phyloP scores from a whole-genome alignment of 176 grass and related monocot species.

The Avena sativa region DNA sequence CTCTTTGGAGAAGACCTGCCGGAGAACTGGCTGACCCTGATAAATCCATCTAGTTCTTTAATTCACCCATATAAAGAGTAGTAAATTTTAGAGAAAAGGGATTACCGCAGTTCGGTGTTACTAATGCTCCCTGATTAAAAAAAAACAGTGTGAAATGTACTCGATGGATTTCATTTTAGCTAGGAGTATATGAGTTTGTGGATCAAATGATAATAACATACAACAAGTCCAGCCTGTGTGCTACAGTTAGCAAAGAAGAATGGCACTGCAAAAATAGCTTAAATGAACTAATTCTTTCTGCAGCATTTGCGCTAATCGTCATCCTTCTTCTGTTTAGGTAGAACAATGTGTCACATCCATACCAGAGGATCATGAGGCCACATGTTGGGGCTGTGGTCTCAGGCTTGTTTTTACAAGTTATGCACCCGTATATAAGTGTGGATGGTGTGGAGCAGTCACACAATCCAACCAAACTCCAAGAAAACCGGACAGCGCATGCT shows the following conservation, averaged over 20 bases:
- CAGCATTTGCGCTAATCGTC: slow-evolving; percentile 15
- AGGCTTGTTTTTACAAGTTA: slow-evolving; percentile 69
- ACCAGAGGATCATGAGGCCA: slow-evolving; percentile 73
- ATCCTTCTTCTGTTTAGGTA: slow-evolving; percentile 59
- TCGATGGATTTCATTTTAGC: not conserved
- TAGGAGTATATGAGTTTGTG: not conserved
- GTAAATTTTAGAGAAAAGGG: not conserved
- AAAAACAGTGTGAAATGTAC: not conserved
- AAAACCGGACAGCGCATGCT: slow-evolving; percentile 76
- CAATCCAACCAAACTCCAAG: slow-evolving; percentile 62
- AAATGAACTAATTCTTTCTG: not conserved
- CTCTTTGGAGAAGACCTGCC: not conserved
- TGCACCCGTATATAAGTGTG: slow-evolving; percentile 87
- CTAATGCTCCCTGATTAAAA: not conserved
- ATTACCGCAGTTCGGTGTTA: not conserved
- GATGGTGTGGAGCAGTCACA: slow-evolving; percentile 97
- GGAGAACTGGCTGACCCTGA: not conserved
- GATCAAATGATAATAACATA: not conserved
- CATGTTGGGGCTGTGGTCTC: slow-evolving; percentile 94
- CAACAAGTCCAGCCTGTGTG: not conserved
- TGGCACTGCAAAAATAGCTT: not conserved
- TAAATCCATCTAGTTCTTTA: not conserved
- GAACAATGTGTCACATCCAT: slow-evolving; percentile 72
- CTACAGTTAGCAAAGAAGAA: not conserved
- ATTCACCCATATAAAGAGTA: not conserved